Evolutionary conservation across 1,284 basidiomycete species (phyloP).

Genomic region (Vanrija humicola): DNA sequence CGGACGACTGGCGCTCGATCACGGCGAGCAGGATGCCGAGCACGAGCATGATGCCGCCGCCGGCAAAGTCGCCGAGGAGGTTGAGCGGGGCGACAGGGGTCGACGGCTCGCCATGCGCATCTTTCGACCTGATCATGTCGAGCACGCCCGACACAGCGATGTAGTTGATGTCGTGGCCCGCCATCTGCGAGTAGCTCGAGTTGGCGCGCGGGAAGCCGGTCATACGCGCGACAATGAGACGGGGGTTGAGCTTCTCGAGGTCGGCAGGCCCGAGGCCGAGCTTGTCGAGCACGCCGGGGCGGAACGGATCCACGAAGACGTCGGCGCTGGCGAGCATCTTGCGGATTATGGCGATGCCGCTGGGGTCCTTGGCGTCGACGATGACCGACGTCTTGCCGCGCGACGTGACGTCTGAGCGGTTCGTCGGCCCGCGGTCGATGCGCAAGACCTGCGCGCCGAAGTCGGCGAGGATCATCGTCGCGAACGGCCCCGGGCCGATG

Average conservation of each 20-base stretch:
- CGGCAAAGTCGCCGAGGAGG: conserved; percentile 21
- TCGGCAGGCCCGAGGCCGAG: conserved; percentile 10
- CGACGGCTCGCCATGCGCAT: background rate
- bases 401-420: conserved; percentile 5
- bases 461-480: conserved; percentile 17
- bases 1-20: conserved; percentile 3
- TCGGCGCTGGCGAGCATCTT: conserved; percentile 5
- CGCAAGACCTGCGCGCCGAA: conserved; percentile 9
- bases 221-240: conserved; percentile 19
- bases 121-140: conserved; percentile 8
- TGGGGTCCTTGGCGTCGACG: conserved; percentile 9
- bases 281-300: conserved; percentile 20
- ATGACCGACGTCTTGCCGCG: conserved; percentile 9
- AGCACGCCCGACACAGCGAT: conserved; percentile 17
- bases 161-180: conserved; percentile 21
- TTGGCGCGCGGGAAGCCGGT: conserved; percentile 10
- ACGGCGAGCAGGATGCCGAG: conserved; percentile 17
- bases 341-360: conserved; percentile 2
- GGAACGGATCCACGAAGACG: conserved; percentile 19
- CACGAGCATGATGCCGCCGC: conserved; percentile 16
- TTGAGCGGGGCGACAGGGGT: conserved; percentile 12
- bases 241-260: conserved; percentile 6
- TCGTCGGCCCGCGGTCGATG: conserved; percentile 10
- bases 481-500: conserved; percentile 7
- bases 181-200: conserved; percentile 10